These are phyloP conservation scores for Durusdinium trenchii DNA, from an alignment of 73 alveolate genomes.

Conservation along the genomic window DNA sequence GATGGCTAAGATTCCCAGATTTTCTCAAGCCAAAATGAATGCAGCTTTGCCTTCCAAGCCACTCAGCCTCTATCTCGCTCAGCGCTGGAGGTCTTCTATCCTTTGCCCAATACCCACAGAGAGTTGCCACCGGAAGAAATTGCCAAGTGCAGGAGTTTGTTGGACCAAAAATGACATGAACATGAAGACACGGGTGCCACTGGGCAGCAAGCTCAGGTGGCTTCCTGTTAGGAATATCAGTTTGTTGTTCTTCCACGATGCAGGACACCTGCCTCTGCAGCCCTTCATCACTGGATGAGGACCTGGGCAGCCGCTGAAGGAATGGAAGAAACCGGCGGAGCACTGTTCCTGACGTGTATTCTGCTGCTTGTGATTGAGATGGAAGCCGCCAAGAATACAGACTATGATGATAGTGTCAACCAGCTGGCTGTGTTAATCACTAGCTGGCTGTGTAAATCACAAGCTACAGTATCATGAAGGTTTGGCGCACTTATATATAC, in stretches of 20 bases:
- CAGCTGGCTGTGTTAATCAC: too few relatives aligned
- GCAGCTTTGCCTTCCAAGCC: neutral
- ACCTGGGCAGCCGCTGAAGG: constrained; percentile 71
- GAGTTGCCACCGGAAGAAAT: neutral
- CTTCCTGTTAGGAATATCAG: neutral
- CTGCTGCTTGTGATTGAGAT: too few relatives aligned
- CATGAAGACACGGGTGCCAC: neutral
- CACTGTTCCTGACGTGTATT: too few relatives aligned
- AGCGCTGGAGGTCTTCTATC: constrained; percentile 53
- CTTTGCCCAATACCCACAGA: constrained; percentile 70
- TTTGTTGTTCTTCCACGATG: neutral
- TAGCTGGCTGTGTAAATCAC: too few relatives aligned
- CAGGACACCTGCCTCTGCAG: constrained; percentile 49
- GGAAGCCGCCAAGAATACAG: too few relatives aligned
- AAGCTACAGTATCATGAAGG: too few relatives aligned
- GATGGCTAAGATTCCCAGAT: neutral
- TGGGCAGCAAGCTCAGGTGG: neutral
- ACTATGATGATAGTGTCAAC: too few relatives aligned
- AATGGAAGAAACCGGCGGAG: neutral
- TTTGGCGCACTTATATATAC: too few relatives aligned
- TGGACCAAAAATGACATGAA: neutral
- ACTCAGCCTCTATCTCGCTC: neutral
- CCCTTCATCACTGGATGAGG: constrained; percentile 89
- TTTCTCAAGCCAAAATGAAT: neutral
- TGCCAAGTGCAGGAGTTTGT: constrained; percentile 2